Percentiles rank a stretch among this genome's conserved stretches.
These are phyloP conservation scores for Omphalotus guepiniiformis DNA, from an alignment of 768 basidiomycete genomes.

Conservation along the genomic window DNA sequence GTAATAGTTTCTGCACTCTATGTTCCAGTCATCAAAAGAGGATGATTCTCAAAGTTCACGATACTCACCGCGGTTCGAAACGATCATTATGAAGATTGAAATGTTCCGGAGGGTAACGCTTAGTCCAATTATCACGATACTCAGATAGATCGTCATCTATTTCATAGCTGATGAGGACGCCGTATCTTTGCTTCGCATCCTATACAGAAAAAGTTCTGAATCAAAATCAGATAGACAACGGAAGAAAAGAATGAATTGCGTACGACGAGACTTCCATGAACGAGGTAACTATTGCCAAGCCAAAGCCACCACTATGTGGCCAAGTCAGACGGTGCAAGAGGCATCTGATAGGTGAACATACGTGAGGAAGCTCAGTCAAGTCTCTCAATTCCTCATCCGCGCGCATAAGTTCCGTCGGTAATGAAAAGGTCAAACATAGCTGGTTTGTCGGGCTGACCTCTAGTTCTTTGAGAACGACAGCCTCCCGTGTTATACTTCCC, in stretches of 20 bases:
- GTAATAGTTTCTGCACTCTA: slow-evolving; percentile 32
- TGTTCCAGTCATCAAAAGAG: slow-evolving; percentile 16
- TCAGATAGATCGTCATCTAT: slow-evolving; percentile 17
- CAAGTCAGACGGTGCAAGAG: background rate
- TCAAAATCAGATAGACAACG: slow-evolving; percentile 6
- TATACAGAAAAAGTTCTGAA: slow-evolving; percentile 2
- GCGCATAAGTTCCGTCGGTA: slow-evolving; percentile 27
- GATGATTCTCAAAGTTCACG: background rate
- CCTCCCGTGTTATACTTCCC: slow-evolving; percentile 32
- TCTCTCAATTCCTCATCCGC: slow-evolving; percentile 28
- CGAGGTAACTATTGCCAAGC: slow-evolving; percentile 25
- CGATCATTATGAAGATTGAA: slow-evolving; percentile 29
- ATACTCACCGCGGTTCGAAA: slow-evolving; percentile 32
- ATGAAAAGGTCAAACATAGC: slow-evolving; percentile 26
- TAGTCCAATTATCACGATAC: slow-evolving; percentile 28
- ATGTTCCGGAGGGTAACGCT: slow-evolving; percentile 25
- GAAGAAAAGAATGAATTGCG: background rate
- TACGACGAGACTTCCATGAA: slow-evolving; percentile 16
- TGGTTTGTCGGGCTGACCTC: slow-evolving; percentile 22
- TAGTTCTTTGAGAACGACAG: slow-evolving; percentile 23
- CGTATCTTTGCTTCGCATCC: slow-evolving; percentile 24
- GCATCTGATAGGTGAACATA: slow-evolving; percentile 17
- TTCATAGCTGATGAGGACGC: slow-evolving; percentile 22
- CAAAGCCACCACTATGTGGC: slow-evolving; percentile 30
- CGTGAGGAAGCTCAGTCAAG: slow-evolving; percentile 24